Base-by-base conservation (phyloP, 2,329 filamentous ascomycete genomes). In the Talaromyces islandicus region DNA sequence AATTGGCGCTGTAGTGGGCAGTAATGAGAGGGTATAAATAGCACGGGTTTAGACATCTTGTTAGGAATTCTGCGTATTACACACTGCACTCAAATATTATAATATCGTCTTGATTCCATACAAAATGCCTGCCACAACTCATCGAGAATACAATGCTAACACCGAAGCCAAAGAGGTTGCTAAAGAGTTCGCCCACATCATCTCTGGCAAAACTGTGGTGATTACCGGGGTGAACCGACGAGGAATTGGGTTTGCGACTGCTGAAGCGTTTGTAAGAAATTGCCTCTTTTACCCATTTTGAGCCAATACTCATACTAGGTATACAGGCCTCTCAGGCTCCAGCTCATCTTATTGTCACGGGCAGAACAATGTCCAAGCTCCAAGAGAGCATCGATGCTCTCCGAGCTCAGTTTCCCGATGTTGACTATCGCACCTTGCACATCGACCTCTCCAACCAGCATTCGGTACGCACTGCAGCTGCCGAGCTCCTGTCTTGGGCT, bases 101-200 rank as follows among this genome's bases (percentile, higher is more conserved):
- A 53, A 12, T 25, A 25, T 24, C 11, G 3, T 32, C 17, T 29
- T 43, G 19, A 24, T 9, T 17, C 6, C 41, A 41, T n/a, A 75
- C 72, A 55, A 46, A 51, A 60, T 60, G 59, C 50, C 59, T 57
- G 54, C 54, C 17, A 60, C 59, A 46, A 73, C 73, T 19, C 63
- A 77, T 62, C 61, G 73, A 25, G 66, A 73, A 21, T 77, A 75
- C 61, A 66, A 71, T 54, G 59, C 59, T 1, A 62, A 70, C 0
- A 78, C 77, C 17, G 73, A 76, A 62, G 74, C 64, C n/a, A 57
- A 72, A 9, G 74, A 77, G 24, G 75, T 78, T 12, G 74, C 75
- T 24, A 66, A 70, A 43, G 68, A 69, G 17, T 78, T 78, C 57
- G 63, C 68, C 9, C 65, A 69, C 6, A 59, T 55, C 1, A 68